phyloP scores from a whole-genome alignment of 331 rosid genomes.

The Erythrophleum ivorense region DNA sequence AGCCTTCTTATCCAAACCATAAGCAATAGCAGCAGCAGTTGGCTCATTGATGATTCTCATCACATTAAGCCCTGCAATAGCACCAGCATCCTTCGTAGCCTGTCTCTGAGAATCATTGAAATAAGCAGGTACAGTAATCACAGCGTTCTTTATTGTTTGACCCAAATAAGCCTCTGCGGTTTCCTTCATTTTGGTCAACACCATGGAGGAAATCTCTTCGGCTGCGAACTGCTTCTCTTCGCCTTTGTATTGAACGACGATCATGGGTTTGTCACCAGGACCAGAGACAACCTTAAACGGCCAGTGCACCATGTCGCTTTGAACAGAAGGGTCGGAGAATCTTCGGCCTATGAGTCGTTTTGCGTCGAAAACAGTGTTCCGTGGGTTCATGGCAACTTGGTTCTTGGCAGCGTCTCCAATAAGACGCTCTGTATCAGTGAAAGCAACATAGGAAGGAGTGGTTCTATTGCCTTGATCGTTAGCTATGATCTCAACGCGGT shows the following conservation, averaged over 20 bases:
- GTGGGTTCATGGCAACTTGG: background rate
- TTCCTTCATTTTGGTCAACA: background rate
- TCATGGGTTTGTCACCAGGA: background rate
- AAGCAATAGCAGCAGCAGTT: background rate
- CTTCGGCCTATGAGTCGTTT: background rate
- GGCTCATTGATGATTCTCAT: conserved; percentile 11
- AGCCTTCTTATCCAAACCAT: background rate
- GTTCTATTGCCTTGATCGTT: conserved; percentile 2
- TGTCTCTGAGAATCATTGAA: conserved; percentile 9
- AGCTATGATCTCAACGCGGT: background rate
- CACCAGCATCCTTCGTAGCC: background rate
- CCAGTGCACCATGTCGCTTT: background rate
- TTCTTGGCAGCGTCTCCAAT: background rate
- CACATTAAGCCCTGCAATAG: background rate
- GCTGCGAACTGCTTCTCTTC: background rate
- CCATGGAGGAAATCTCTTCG: background rate
- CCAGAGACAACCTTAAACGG: background rate
- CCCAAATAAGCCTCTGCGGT: background rate
- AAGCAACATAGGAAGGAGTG: background rate
- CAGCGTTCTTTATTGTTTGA: background rate
- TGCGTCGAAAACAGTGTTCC: background rate
- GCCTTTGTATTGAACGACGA: background rate
- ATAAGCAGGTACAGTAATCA: background rate
- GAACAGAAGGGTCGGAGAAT: background rate
- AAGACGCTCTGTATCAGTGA: background rate